Base-by-base conservation (phyloP, 257 asterid genomes). In the Voacanga thouarsii region DNA sequence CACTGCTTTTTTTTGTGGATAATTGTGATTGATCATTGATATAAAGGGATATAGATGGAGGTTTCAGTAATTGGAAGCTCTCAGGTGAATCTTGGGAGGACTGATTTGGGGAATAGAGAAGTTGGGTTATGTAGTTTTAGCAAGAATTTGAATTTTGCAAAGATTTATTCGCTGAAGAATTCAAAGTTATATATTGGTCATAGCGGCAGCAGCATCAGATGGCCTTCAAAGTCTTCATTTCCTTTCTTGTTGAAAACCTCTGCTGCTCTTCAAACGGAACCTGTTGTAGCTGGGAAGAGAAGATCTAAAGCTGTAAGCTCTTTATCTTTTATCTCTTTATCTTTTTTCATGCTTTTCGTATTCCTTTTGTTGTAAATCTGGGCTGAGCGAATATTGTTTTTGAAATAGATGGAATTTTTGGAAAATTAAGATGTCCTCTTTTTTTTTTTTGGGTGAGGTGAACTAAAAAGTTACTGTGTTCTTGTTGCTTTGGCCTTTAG, bases 41-140 rank as follows among this genome's bases (percentile, higher is more conserved):
- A 72, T 78, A 71, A 5, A 47, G 44, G 10, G n/a, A 51, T 30
- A 76, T 66, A n/a, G 26, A 92, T 92, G 98, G 96, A 89, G 86
- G 63, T 88, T 75, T 92, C 92, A 51, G 83, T 87, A 59, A 84
- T 89, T 30, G 90, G 94, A 79, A 91, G 90, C 87, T 91, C 96
- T 71, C 90, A 88, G 86, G 82, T 91, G 79, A 86, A 82, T 86
- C 79, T 83, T 70, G 86, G 83, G 14, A 84, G 90, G 80, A 51
- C 37, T 12, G 82, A 84, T 80, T 77, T 83, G 79, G 76, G 79
- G 53, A 72, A 19, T 11, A 83, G 67, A 79, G 84, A 81, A 43
- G 73, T 75, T 83, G 91, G 91, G 71, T 51, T 87, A 26, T 89
- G 89, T 78, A 86, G 51, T 77, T 82, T 85, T 72, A 78, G 85